A percentile compares a stretch with the other conserved stretches of the same genome.
Evolutionary conservation across 768 basidiomycete species (phyloP).

Genomic region (Tylopilus subfusipes): DNA sequence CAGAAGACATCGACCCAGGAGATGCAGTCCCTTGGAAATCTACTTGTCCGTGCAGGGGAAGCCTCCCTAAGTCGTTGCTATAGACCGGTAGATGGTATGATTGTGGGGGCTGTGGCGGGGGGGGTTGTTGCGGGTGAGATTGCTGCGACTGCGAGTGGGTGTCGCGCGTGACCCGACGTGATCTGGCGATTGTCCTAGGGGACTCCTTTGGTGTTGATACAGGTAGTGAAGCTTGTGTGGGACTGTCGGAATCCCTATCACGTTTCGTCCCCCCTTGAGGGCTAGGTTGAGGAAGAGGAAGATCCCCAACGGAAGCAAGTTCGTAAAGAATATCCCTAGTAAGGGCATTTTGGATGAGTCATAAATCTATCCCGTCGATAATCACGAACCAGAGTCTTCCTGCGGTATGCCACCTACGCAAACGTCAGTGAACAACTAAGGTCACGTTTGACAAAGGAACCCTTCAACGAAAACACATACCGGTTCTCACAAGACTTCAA

Average conservation of each 20-base stretch:
- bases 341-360: not conserved
- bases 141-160: conserved; percentile 10
- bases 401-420: conserved; percentile 43
- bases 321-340: conserved; percentile 71
- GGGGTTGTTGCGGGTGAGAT: conserved; percentile 1
- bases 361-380: not conserved
- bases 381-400: conserved; percentile 46
- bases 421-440: not conserved
- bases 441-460: not conserved
- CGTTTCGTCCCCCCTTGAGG: conserved; percentile 56
- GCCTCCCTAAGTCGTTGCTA: conserved; percentile 52
- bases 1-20: not conserved
- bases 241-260: conserved; percentile 56
- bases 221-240: conserved; percentile 18
- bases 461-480: conserved; percentile 20
- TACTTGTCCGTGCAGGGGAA: conserved; percentile 42
- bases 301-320: conserved; percentile 65
- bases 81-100: conserved; percentile 50
- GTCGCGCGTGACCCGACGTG: conserved; percentile 34
- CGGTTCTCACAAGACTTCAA: conserved; percentile 36
- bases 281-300: conserved; percentile 59
- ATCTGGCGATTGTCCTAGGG: conserved; percentile 32
- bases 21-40: conserved; percentile 9
- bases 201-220: conserved; percentile 10
- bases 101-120: conserved; percentile 8